Evolutionary conservation across 352 stramenopile species (phyloP), one percentile per base, ranked within the genome.

Genomic region (Phytophthora pisi): DNA sequence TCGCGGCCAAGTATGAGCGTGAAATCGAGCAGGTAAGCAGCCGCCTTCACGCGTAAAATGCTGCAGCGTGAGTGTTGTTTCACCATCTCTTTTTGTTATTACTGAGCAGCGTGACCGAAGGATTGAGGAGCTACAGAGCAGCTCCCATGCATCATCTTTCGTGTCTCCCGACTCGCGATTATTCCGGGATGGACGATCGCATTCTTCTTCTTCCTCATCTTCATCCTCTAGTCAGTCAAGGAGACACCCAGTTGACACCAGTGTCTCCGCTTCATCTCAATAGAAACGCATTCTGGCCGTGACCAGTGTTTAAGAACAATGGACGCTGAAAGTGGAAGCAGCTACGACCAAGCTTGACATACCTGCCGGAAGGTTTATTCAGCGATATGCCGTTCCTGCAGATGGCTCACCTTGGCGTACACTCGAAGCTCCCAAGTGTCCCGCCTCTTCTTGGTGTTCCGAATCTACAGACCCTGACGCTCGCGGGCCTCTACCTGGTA

Each of bases 1-100:
- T 95, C 50, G 88, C 84, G 0, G 88, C 83, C 5, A 93, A 94
- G 57, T 95, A 95, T 36, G 88, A 95, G 61, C 78, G 78, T 11
- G 88, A 95, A 55, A 90, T 95, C 54, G 84, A 95, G 58, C 75
- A 91, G 78, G 86, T 93, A 26, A 28, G 1, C 40, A 26, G 9
- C 18, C 18, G 18, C 18, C 18, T 26, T 16, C 18, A 26, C n/a
- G 43, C 9, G 13, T 28, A 50, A 13, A 58, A 43, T 24, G 5
- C 7, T 24, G 42, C 20, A 0, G 4, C n/a, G 42, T 8, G 18
- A 42, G 38, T 62, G 18, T 54, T 24, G 16, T 30, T 50, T 63
- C 1, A 60, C 16, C 16, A 16, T 52, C 57, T 43, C 8, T 7
- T 47, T 50, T 43, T 54, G 6, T 61, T 66, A 2, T 58, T 40